Evolutionary conservation across 495 filamentous ascomycete species (phyloP).

Genomic region (Penicillium lagena): DNA sequence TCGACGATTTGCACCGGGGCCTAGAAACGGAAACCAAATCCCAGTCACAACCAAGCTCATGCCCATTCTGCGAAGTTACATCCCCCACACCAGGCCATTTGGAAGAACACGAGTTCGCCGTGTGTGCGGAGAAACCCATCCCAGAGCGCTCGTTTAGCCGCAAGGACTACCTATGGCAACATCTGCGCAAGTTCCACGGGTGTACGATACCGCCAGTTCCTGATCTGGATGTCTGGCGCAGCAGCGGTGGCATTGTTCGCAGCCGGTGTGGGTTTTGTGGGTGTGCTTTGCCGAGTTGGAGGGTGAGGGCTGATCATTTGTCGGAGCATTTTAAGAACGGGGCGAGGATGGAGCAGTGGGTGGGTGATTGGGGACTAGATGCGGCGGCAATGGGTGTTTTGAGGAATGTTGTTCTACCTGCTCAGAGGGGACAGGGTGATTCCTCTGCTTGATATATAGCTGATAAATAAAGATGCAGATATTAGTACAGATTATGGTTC

Average conservation of each 20-base stretch:
- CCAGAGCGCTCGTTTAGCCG: conserved; percentile 71
- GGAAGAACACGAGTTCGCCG: conserved; percentile 63
- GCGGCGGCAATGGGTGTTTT: conserved; percentile 48
- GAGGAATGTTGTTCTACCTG: conserved; percentile 55
- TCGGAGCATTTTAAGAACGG: conserved; percentile 65
- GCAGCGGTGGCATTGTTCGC: conserved; percentile 46
- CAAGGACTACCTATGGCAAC: conserved; percentile 80
- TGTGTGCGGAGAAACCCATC: conserved; percentile 59
- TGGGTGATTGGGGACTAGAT: conserved; percentile 69
- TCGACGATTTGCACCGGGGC: not conserved
- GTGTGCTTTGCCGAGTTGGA: conserved; percentile 54
- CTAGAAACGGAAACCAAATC: not conserved
- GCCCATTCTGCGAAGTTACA: conserved; percentile 58
- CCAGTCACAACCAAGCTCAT: conserved; percentile 21
- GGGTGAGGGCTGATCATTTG: conserved; percentile 55
- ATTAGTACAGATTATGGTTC: too few relatives aligned
- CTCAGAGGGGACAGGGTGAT: conserved; percentile 4
- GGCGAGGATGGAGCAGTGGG: conserved; percentile 62
- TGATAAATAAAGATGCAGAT: too few relatives aligned
- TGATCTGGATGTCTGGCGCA: conserved; percentile 66
- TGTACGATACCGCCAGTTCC: conserved; percentile 53
- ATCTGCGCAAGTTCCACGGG: conserved; percentile 69
- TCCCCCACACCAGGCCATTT: conserved; percentile 56
- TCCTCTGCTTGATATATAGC: not conserved
- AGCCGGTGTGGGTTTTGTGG: conserved; percentile 72